phyloP scores from a whole-genome alignment of 2,329 filamentous ascomycete genomes.

The Phaeophleospora eucalypticola region DNA sequence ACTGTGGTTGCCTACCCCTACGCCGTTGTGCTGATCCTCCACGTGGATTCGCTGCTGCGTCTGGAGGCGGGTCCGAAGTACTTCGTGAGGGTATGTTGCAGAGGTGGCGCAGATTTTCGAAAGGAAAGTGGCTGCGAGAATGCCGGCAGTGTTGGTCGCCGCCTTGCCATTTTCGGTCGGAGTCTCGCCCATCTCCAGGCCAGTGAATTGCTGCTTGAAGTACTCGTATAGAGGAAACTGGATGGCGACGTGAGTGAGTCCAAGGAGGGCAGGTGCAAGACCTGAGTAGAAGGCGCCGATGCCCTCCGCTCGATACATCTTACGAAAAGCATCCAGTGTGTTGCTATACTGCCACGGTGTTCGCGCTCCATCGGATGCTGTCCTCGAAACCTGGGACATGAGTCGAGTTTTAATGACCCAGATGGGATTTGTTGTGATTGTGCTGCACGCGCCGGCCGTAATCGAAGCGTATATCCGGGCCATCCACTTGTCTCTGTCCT shows the following conservation, averaged over 20 bases:
- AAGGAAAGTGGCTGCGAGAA: constrained; percentile 81
- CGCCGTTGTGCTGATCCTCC: constrained; percentile 45
- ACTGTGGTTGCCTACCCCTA: constrained; percentile 41
- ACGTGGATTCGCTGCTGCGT: constrained; percentile 72
- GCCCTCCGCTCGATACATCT: constrained; percentile 93
- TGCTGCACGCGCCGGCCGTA: constrained; percentile 86
- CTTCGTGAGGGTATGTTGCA: constrained; percentile 95
- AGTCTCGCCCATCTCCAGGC: constrained; percentile 76
- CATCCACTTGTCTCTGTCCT: constrained; percentile 61
- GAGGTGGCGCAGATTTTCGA: constrained; percentile 94
- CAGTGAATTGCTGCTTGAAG: constrained; percentile 85
- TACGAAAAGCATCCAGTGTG: constrained; percentile 84
- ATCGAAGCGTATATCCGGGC: constrained; percentile 87
- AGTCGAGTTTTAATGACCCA: constrained; percentile 99
- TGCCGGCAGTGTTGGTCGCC: constrained; percentile 68
- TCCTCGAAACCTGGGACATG: constrained; percentile 80
- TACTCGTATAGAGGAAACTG: constrained; percentile 96
- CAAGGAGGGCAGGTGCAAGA: constrained; percentile 83
- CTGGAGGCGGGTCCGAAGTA: constrained; percentile 86
- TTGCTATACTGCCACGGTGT: constrained; percentile 88
- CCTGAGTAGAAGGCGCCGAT: constrained; percentile 91
- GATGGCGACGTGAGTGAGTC: constrained; percentile 90
- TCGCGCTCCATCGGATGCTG: constrained; percentile 52
- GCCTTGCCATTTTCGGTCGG: constrained; percentile 47
- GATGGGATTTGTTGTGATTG: constrained; percentile 91